Percentiles rank a stretch among this genome's conserved stretches.
Conservation (phyloP, 345 rosid species). For the Pugionium dolabratum region DNA sequence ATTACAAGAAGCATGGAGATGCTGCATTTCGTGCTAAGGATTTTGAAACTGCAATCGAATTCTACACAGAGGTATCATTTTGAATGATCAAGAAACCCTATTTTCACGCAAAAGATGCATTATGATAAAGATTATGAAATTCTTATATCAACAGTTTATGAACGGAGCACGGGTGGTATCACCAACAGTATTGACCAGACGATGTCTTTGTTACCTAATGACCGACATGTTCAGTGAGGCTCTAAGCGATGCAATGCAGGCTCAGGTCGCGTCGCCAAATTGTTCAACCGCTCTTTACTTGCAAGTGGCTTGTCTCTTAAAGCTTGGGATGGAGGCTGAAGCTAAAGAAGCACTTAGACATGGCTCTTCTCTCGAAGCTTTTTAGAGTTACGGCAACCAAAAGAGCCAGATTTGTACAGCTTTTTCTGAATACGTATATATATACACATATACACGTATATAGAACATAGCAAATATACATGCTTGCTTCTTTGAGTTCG, state of each 20-base stretch:
- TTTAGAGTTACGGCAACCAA: constrained; percentile 42
- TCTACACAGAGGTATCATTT: constrained; percentile 65
- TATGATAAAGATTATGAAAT: background rate
- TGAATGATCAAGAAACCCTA: constrained; percentile 9
- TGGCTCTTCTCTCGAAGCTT: constrained; percentile 68
- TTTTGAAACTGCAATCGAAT: constrained; percentile 68
- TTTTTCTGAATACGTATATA: constrained; percentile 32
- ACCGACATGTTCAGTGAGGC: constrained; percentile 75
- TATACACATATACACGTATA: constrained; percentile 15
- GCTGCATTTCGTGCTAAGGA: constrained; percentile 87
- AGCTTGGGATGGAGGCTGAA: constrained; percentile 84
- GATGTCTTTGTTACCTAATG: constrained; percentile 84
- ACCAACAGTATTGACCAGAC: constrained; percentile 81
- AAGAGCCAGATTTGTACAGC: constrained; percentile 44
- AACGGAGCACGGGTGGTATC: constrained; percentile 87
- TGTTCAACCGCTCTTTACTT: constrained; percentile 82
- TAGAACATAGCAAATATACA: constrained; percentile 28
- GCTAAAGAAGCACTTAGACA: constrained; percentile 84
- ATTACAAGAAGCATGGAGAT: constrained; percentile 91
- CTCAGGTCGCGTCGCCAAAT: constrained; percentile 78
- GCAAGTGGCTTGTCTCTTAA: constrained; percentile 81
- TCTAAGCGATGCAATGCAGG: constrained; percentile 87
- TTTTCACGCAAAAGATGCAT: background rate
- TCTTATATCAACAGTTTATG: constrained; percentile 56
- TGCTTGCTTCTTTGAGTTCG: constrained; percentile 25